Evolutionary conservation across 805 yeast genomes (phyloP), one percentile per base, ranked within the genome.

Genomic region (Saccharomycopsis microspora): DNA sequence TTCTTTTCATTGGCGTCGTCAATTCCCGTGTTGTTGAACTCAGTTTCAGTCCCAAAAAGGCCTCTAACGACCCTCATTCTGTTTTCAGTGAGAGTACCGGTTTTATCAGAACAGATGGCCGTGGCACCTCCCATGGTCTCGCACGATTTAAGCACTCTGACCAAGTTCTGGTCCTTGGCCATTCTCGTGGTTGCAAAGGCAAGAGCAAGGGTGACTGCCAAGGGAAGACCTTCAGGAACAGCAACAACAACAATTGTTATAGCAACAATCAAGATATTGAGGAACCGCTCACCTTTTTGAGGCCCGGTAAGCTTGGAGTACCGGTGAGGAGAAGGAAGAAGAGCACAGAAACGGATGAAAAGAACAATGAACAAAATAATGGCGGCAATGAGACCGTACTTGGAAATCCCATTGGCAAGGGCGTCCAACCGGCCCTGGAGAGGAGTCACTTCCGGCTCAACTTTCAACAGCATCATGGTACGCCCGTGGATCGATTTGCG

Each of bases 101-200:
- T 93, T 64, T 93, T 90, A 67, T 93, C 98, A 0, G 97, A 88
- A 64, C 98, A 93, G 45, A 93, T 74, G 3, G 96, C 93, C 9
- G 97, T 93, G 1, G 97, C 98, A 42, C 95, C 87, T 40, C 99
- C 98, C 97, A 93, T 90, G 11, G 96, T 93, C 65, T 93, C 99
- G 73, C 98, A 93, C 42, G 95, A 82, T 59, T 81, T 82, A 55
- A 93, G 70, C 6, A 87, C 95, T 57, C 98, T 79, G n/a, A 93
- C 99, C 58, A 93, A 70, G 62, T 90, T 90, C 54, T 94, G 95
- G 63, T 93, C 96, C 62, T 85, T 84, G 27, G 95, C 88, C 99
- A 93, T 93, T 65, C 97, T 76, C 6, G 96, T 89, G 2, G 98
- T 93, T 2, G 99, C 98, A 69, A 93, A 93, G 0, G 98, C 98